phyloP scores from a whole-genome alignment of 1,139 yeast genomes.

The Pichia sp. region DNA sequence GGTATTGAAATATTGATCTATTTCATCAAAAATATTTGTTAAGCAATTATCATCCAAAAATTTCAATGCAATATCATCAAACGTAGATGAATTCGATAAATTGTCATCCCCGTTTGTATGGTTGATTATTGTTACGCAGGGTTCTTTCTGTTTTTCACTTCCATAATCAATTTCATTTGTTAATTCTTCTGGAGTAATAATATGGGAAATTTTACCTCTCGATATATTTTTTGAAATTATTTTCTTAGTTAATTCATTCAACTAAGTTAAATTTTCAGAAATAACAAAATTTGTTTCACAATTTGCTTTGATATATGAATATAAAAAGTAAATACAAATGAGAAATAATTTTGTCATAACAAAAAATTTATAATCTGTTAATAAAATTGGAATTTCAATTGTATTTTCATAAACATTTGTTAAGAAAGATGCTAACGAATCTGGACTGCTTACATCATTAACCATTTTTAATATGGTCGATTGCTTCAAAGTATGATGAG shows the following conservation, averaged over 20 bases:
- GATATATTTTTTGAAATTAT: slow-evolving; percentile 5
- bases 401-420: slow-evolving; percentile 9
- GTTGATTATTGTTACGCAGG: background rate
- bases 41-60: slow-evolving; percentile 6
- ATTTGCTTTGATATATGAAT: slow-evolving; percentile 7
- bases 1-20: slow-evolving; percentile 1
- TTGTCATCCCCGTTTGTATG: background rate
- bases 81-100: background rate
- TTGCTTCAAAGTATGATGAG: background rate
- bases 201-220: slow-evolving; percentile 7
- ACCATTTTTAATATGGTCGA: background rate
- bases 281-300: background rate
- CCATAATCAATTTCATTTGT: background rate
- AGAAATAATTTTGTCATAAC: slow-evolving; percentile 10
- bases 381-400: slow-evolving; percentile 5
- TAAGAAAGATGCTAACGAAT: slow-evolving; percentile 2
- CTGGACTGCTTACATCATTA: slow-evolving; percentile 1
- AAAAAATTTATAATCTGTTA: slow-evolving; percentile 12
- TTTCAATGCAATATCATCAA: slow-evolving; percentile 2
- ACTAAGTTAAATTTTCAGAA: slow-evolving; percentile 3
- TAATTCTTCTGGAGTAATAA: slow-evolving; percentile 3
- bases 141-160: background rate
- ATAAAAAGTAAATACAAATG: slow-evolving; percentile 10
- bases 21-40: slow-evolving; percentile 6
- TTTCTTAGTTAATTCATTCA: slow-evolving; percentile 3